Evolutionary conservation across 1,284 basidiomycete species (phyloP).

Genomic region (Xerocomus minutiporus): DNA sequence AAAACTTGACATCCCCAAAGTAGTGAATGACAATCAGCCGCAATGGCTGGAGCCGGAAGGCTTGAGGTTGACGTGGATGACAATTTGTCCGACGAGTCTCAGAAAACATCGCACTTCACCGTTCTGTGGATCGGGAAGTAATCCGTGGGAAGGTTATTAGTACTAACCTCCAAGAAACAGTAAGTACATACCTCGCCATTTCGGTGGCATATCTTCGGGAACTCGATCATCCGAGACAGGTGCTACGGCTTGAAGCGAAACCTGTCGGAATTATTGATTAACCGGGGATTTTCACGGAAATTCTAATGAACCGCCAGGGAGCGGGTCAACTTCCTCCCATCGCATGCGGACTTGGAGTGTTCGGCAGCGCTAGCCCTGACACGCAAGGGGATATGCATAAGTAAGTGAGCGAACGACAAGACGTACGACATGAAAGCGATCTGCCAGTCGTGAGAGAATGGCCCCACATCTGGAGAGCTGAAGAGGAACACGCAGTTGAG

Average conservation of each 20-base stretch:
- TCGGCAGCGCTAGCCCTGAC: neutral
- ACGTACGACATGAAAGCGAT: neutral
- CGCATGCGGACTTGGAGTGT: neutral
- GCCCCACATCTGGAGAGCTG: neutral
- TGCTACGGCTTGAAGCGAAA: neutral
- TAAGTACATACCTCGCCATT: neutral
- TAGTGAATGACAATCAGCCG: neutral
- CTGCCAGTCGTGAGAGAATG: constrained; percentile 1
- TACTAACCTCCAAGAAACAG: neutral
- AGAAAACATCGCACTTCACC: neutral
- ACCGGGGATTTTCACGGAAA: constrained; percentile 1
- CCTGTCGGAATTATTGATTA: neutral
- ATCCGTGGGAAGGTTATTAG: neutral
- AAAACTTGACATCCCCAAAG: neutral
- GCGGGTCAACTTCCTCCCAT: neutral
- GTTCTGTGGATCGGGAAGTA: neutral
- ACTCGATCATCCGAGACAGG: neutral
- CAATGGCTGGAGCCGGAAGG: neutral
- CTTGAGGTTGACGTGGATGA: neutral
- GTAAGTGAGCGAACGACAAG: neutral
- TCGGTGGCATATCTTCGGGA: neutral
- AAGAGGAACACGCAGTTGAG: constrained; percentile 1
- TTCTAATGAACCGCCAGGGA: neutral
- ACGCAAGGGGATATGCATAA: neutral
- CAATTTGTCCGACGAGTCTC: neutral